Percentiles rank a stretch among this genome's conserved stretches.
Evolutionary conservation across 2,329 filamentous ascomycete genomes (phyloP).

Genomic region (Xylaria digitata): DNA sequence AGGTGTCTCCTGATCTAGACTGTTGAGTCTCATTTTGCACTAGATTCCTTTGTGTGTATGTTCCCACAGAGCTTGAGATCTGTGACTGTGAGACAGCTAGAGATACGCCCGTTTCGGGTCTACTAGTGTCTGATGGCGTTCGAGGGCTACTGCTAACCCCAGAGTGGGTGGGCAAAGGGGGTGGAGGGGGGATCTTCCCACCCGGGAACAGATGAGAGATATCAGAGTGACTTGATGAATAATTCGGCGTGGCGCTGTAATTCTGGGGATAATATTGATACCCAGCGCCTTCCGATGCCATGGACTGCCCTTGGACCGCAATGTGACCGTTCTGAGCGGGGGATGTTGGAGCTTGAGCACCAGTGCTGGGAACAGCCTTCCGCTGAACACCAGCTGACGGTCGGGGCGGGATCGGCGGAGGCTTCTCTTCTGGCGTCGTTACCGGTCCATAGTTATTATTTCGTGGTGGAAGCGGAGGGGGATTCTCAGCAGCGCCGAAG

Average conservation of each 20-base stretch:
- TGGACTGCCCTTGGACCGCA: neutral
- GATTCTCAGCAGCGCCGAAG: neutral
- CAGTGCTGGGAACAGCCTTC: neutral
- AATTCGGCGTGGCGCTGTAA: neutral
- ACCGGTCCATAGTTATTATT: conserved; percentile 4
- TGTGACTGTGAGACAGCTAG: neutral
- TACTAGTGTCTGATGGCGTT: neutral
- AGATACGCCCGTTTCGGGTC: neutral
- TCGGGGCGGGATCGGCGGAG: conserved; percentile 32
- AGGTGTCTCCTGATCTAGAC: neutral
- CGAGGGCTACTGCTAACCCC: neutral
- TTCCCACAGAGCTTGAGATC: neutral
- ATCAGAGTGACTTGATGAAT: conserved; percentile 7
- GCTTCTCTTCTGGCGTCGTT: conserved; percentile 7
- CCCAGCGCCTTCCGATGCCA: neutral
- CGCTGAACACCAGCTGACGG: neutral
- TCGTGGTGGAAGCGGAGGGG: conserved; percentile 30
- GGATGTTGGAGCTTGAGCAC: neutral
- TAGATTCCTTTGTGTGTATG: neutral
- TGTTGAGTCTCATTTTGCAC: neutral
- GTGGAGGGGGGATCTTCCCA: conserved; percentile 29
- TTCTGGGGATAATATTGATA: neutral
- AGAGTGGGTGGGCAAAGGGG: conserved; percentile 7
- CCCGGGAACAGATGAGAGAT: conserved; percentile 27
- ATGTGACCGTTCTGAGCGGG: neutral